Base-by-base conservation (phyloP, 352 stramenopile species). In the Phytopythium aichiense region DNA sequence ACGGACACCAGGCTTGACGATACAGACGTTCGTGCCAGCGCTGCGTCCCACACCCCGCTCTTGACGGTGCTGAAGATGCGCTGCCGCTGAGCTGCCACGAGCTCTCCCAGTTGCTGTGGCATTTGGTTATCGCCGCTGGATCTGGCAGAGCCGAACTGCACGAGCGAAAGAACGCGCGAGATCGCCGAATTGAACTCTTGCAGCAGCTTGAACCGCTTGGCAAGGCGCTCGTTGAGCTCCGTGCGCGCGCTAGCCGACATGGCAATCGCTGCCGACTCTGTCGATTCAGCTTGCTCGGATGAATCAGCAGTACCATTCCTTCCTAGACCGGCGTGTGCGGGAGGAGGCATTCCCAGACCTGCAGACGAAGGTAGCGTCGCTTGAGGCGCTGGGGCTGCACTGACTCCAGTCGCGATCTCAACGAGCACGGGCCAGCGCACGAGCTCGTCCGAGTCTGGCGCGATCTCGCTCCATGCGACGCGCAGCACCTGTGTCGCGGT, bases 21-120 rank as follows among this genome's bases (percentile, higher is more conserved):
- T 2, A 74, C 61, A 6, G 74, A 80, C 9, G 86, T 94, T n/a
- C 70, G 68, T 18, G 61, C 67, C 11, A 96, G 54, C 7, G 82
- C 80, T 48, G 77, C 82, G 4, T 92, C 77, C 88, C 88, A 96
- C 15, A 93, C 51, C 6, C 74, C 63, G 12, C 75, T 73, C 59
- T 95, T 96, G 11, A 96, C 77, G 0, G 67, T 61, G 31, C 87
- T 79, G 59, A 96, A 87, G 2, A 96, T 89, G 1, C 87, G 73
- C 7, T 81, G 64, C 6, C 79, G 67, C 33, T 92, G 78, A 7
- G 74, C 60, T 22, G 71, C 68, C 18, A 90, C 58, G 1, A 88
- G 56, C 37, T 71, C 49, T 16, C 64, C 63, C 8, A 91, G 58
- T 30, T 56, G 25, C 55, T 51, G 16, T 3, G 20, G 40, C 30